Percentiles rank a stretch among this genome's conserved stretches.
phyloP scores from a whole-genome alignment of 2,329 filamentous ascomycete species.

The Fusarium marasasianum region DNA sequence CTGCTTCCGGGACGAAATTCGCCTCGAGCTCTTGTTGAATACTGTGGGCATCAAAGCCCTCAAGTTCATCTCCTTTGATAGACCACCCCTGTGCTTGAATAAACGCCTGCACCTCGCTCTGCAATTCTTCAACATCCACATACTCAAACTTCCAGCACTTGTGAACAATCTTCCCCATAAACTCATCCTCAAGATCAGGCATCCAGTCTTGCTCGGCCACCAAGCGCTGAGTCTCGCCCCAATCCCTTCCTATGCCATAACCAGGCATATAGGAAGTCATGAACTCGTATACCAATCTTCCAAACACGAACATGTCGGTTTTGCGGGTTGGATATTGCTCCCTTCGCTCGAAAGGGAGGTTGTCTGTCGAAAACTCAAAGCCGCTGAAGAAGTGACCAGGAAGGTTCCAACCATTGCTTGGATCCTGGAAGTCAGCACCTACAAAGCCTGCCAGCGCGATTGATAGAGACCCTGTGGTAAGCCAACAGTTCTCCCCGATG shows the following conservation, averaged over 20 bases:
- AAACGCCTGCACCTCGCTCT: not conserved
- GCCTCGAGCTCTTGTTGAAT: not conserved
- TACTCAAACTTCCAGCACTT: not conserved
- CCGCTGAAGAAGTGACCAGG: no score
- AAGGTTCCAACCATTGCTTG: no score
- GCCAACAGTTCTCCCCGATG: no score
- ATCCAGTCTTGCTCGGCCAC: not conserved
- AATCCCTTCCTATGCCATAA: no score
- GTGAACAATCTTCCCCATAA: not conserved
- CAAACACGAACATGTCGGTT: no score
- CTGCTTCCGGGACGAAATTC: fast-evolving
- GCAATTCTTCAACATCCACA: not conserved
- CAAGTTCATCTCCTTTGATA: not conserved
- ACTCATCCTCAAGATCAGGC: not conserved
- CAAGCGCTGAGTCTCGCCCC: not conserved
- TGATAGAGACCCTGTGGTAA: no score
- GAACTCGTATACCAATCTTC: not conserved
- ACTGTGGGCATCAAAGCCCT: not conserved
- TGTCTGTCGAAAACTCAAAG: no score
- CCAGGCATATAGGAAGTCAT: not conserved
- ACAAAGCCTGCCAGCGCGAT: no score
- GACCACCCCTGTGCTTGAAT: not conserved
- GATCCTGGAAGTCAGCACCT: no score
- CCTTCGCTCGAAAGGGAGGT: no score
- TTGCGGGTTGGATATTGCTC: no score